Percentiles rank a stretch among this genome's conserved stretches.
These are phyloP conservation scores for Dictyophora rubrovolvata DNA, from an alignment of 768 basidiomycete species.

Conservation along the genomic window DNA sequence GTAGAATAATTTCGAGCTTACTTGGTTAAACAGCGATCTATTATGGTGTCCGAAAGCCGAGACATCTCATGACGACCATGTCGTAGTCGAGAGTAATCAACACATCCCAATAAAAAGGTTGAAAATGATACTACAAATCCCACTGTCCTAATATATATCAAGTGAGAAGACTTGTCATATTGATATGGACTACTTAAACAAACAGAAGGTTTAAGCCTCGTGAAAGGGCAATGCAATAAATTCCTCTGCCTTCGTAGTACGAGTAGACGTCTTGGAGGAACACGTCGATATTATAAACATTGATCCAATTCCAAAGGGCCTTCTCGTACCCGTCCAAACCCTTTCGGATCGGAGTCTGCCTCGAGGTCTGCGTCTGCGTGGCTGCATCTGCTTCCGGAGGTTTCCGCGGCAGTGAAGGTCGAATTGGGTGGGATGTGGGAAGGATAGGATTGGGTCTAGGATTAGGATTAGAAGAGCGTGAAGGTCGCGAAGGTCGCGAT, in stretches of 20 bases:
- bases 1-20: conserved; percentile 26
- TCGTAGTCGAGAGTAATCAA: conserved; percentile 80
- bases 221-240: conserved; percentile 88
- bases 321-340: conserved; percentile 79
- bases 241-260: conserved; percentile 95
- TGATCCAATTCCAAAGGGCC: conserved; percentile 98
- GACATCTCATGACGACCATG: conserved; percentile 43
- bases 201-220: conserved; percentile 91
- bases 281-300: conserved; percentile 92
- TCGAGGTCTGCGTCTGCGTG: conserved; percentile 16
- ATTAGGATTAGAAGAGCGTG: conserved; percentile 38
- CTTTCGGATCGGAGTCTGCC: conserved; percentile 34
- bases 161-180: conserved; percentile 15
- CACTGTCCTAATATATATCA: conserved; percentile 56
- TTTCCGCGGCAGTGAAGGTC: conserved; percentile 47
- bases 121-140: conserved; percentile 99
- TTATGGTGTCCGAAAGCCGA: conserved; percentile 70
- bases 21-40: conserved; percentile 78
- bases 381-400: conserved; percentile 33
- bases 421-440: conserved; percentile 26
- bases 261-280: conserved; percentile 92
- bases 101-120: conserved; percentile 88
- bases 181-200: conserved; percentile 26
- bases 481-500: conserved; percentile 15
- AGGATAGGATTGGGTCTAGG: conserved; percentile 23